Evolutionary conservation across 805 yeast genomes (phyloP), one percentile per base, ranked within the genome.

Genomic region (Starmerella bombi): DNA sequence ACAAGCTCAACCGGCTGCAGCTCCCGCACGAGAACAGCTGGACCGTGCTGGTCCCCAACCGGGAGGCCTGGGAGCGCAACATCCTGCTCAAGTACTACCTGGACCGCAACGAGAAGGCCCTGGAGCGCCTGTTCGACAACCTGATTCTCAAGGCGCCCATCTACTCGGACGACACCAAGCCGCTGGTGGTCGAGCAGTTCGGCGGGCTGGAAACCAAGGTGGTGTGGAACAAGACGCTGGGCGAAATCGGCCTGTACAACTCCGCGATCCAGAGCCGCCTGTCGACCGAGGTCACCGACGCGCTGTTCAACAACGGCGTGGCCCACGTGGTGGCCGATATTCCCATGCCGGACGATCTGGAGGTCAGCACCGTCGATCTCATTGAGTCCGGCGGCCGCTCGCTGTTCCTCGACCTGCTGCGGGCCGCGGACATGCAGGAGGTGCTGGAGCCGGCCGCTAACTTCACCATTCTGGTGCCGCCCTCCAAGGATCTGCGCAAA

Each of bases 281-380:
- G 17, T 34, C 31, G 9, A 38, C 46, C 3, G 54, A 50, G 25
- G 47, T 50, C n/a, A 37, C 72, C 1, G 95, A 86, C 55, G 69
- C 82, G 5, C 54, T 86, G 12, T 86, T 81, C 56, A 75, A 72
- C 47, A 79, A 80, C 56, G 97, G 97, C 1, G 94, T 86, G 0
- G 72, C 80, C 1, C 94, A 83, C 55, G 75, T 86, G 1, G 62
- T 80, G 10, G 62, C 68, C 28, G 58, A 67, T 4, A 63, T 81
- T 1, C 48, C 72, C 3, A 60, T 81, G 14, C 94, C 95, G 0
- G 56, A 61, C 0, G 58, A 62, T 19, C 57, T 86, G 23, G 56
- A 65, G 5, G 69, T 86, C 3, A 53, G 75, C 0, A 57, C 78
- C 9, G 35, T 44, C 3, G 78, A 83, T 40, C 64, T 86, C 38